Evolutionary conservation across 179 eudicot genomes (phyloP), one percentile per base, ranked within the genome.

Genomic region (Gypsophila paniculata): DNA sequence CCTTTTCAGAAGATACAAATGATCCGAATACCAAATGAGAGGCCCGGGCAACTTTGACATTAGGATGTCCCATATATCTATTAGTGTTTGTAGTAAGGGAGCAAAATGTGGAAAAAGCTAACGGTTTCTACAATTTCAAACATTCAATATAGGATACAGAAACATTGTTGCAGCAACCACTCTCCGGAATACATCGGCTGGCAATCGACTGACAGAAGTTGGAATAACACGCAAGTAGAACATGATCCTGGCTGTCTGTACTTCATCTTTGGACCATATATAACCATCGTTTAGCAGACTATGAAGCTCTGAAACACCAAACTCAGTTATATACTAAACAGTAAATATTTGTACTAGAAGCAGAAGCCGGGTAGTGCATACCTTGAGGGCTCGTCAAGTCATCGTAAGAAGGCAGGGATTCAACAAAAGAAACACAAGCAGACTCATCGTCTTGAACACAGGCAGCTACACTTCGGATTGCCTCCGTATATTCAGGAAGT

Each of bases 31-130:
- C 76, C 5, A 92, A 82, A 81, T 94, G 97, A 44, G 99, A 81
- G 60, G 96, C 88, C 70, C 88, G 82, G 18, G 95, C 85, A 52
- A 94, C 95, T 86, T 94, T 94, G 65, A 69, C 82, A 78, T 86
- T 84, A 58, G 97, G 90, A 77, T 94, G 95, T 42, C 95, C 91
- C 86, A 91, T 79, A 73, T 92, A 94, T 86, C 99, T 94, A 74
- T 59, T 73, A 77, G 55, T 21, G 69, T 75, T 65, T 74, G 73
- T 61, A 44, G 38, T 80, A 85, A 88, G 87, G 85, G 82, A 81
- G 19, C 54, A 70, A 75, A 32, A 38, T 10, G 68, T 19, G 61
- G 44, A 71, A 32, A 38, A 63, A 46, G 36, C 39, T 39, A 11
- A 25, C 9, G 46, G 23, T 54, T 66, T 52, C 32, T 46, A 38